Base-by-base conservation (phyloP, 176 grass and related monocot genomes). In the Typha latifolia region DNA sequence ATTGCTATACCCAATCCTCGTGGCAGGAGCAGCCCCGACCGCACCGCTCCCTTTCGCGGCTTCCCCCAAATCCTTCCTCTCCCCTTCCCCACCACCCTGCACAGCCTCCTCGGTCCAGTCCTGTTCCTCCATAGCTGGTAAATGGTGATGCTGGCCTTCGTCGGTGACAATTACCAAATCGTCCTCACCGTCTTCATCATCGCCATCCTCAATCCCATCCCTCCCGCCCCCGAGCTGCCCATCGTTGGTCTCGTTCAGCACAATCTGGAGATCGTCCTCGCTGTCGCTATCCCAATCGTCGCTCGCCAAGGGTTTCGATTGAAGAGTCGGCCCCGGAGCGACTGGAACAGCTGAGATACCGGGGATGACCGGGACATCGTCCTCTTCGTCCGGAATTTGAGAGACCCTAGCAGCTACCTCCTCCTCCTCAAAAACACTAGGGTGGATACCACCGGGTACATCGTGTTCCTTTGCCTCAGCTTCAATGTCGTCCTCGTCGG, bases 231-330 rank as follows among this genome's bases (percentile, higher is more conserved):
- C 64, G n/a, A 59, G 82, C 29, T 37, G 81, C 20, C 79, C 78
- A 7, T 81, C 83, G 49, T 85, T 81, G 14, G 79, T 77, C 66
- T 99, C 95, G 66, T 99, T 99, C 81, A 99, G 86, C 61, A 99
- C 89, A 68, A 99, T 99, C 81, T 90, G 79, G 49, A 99, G 78
- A 79, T 99, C 95, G 66, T 99, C 95, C 47, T 99, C 95, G 64
- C 95, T 99, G 24, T 99, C 95, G 51, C 89, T 99, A 50, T 97
- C 89, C 86, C 79, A 99, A 5, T 94, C 86, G 5, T 97, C 95
- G 73, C 76, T 94, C 47, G 74, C 89, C 6, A 61, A 53, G 14
- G 81, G 69, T 2, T 56, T 81, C 49, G 26, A 11, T 12, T 67
- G 32, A 48, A 59, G 20, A 67, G 49, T 26, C 34, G 48, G 32